Evolutionary conservation across 2,329 filamentous ascomycete genomes (phyloP).

Genomic region (Trichoderma polysporum): DNA sequence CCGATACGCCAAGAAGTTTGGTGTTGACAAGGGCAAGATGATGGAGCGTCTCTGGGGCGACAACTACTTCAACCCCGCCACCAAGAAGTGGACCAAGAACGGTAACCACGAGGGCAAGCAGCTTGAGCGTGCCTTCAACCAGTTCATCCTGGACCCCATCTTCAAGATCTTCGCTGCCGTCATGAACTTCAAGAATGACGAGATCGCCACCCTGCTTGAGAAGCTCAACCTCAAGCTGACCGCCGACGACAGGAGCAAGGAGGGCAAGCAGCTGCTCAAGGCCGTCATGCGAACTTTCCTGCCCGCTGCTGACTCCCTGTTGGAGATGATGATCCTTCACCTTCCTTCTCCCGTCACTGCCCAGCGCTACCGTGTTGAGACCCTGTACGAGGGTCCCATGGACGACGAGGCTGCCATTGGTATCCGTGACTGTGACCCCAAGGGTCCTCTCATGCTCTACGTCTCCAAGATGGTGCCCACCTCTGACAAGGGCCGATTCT

Average conservation of each 20-base stretch:
- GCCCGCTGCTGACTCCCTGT: conserved; percentile 92
- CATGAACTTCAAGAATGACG: conserved; percentile 99
- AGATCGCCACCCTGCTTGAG: conserved; percentile 75
- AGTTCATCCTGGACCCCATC: conserved; percentile 99
- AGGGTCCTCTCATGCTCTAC: conserved; percentile 99
- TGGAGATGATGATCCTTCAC: conserved; percentile 99
- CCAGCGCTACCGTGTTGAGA: conserved; percentile 97
- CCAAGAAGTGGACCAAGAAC: conserved; percentile 99
- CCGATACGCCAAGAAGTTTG: conserved; percentile 99
- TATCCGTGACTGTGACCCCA: conserved; percentile 98
- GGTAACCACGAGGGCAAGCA: conserved; percentile 78
- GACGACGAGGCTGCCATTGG: conserved; percentile 92
- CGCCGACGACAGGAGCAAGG: conserved; percentile 82
- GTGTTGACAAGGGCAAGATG: conserved; percentile 99
- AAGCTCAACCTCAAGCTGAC: conserved; percentile 96
- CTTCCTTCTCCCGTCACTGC: conserved; percentile 93
- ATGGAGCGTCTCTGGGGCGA: conserved; percentile 99
- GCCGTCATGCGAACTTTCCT: conserved; percentile 98
- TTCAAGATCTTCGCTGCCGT: conserved; percentile 97
- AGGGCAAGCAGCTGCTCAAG: conserved; percentile 98
- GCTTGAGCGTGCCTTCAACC: conserved; percentile 98
- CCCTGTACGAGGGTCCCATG: conserved; percentile 93
- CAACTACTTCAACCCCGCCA: conserved; percentile 99
- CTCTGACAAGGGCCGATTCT: conserved; percentile 99
- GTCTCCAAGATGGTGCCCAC: conserved; percentile 99